Conservation (phyloP, 2,329 filamentous ascomycete species). For the Claviceps sp. region DNA sequence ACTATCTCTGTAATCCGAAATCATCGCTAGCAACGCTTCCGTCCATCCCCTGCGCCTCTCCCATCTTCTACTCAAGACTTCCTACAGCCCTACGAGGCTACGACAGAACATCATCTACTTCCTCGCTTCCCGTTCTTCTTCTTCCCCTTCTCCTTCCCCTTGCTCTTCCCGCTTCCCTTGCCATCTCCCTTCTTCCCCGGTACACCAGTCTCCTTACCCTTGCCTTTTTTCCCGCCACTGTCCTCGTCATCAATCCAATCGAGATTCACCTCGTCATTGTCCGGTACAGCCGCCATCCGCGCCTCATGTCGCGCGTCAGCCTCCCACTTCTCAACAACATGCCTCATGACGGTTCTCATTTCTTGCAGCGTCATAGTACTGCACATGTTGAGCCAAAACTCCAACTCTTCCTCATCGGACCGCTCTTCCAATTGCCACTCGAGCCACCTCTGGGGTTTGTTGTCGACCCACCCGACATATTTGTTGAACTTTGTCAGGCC, state of each 20-base stretch:
- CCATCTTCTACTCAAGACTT: too few relatives aligned
- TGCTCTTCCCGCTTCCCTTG: background rate
- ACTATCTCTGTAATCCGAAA: too few relatives aligned
- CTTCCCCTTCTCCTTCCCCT: too few relatives aligned
- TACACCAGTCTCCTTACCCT: background rate
- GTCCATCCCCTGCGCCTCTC: too few relatives aligned
- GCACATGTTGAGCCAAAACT: background rate
- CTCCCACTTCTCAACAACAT: background rate
- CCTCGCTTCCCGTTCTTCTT: too few relatives aligned
- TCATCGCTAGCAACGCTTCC: too few relatives aligned
- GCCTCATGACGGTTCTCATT: background rate
- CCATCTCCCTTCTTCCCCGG: background rate
- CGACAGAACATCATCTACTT: too few relatives aligned
- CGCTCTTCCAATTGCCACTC: conserved; percentile 12
- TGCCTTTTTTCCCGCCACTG: background rate
- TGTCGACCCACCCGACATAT: conserved; percentile 12
- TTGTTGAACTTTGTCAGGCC: conserved; percentile 10
- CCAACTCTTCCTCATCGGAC: background rate
- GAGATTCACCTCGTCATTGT: background rate
- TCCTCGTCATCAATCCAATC: background rate
- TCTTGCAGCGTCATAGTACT: background rate
- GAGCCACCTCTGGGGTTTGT: conserved; percentile 12
- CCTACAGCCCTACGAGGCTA: too few relatives aligned
- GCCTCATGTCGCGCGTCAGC: background rate
- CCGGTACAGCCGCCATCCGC: background rate